Evolutionary conservation across 768 basidiomycete species (phyloP), one percentile per base, ranked within the genome.

Genomic region (Leccinum subgranulosum): DNA sequence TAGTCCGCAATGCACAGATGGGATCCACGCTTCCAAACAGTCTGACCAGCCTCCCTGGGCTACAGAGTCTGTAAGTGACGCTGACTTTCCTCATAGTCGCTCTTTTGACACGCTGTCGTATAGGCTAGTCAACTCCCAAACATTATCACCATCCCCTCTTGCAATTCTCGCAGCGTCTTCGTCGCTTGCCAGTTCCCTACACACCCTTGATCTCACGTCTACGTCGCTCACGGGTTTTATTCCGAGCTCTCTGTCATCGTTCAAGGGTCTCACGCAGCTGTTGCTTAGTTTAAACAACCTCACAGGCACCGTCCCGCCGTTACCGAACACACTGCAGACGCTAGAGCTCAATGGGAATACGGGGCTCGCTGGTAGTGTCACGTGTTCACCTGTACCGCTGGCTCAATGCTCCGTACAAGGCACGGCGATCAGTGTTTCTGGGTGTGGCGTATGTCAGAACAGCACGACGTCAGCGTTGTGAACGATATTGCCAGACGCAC

Each of bases 1-100:
- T 81, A 25, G 68, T 77, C 23, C 72, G 73, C 62, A 81, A 81
- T 64, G 57, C 67, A 14, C 63, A 76, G 43, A 73, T 81, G 69
- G 74, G 76, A 29, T 56, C 63, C 17, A 56, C 66, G 3, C 68
- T 81, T 36, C 78, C 80, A 8, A 71, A 64, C 8, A 75, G 70
- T 34, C 51, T 79, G 12, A 58, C 68, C 8, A 51, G 59, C 50
- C 63, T 76, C 14, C 62, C 70, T 1, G 62, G 62, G 29, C 64
- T 81, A 17, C 73, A 75, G 54, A 75, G 69, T 53, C 47, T 81
- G 79, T 79, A 65, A 60, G 77, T 67, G 27, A 11, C 25, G 1
- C 14, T 46, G 12, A 11, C 17, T 34, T 29, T 51, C 17, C 3
- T 48, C 10, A 33, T 23, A 5, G 21, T 23, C 36, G 15, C n/a